A percentile compares a stretch with the other conserved stretches of the same genome.
These are phyloP conservation scores for Triglochin maritima DNA, from an alignment of 106 monocot species.

Conservation along the genomic window DNA sequence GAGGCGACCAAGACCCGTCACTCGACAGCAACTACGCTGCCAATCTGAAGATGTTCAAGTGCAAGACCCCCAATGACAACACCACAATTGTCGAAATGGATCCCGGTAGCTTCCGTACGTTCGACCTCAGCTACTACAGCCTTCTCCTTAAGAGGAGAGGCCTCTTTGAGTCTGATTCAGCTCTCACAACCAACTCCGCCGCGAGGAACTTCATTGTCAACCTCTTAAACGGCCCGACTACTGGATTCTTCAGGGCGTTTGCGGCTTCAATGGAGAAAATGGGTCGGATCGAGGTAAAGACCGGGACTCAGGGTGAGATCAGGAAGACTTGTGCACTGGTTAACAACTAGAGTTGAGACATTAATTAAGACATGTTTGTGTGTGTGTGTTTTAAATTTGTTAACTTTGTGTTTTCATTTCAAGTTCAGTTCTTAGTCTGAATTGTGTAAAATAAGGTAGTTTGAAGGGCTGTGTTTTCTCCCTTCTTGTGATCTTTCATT, in stretches of 20 bases:
- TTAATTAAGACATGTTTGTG: background rate
- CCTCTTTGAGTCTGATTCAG: slow-evolving; percentile 17
- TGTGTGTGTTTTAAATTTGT: background rate
- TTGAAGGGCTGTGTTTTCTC: background rate
- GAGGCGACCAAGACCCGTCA: slow-evolving; percentile 16
- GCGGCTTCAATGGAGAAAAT: slow-evolving; percentile 15
- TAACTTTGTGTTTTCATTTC: background rate
- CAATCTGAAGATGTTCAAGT: slow-evolving; percentile 5
- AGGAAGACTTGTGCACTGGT: slow-evolving; percentile 21
- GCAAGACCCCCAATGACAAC: slow-evolving; percentile 7
- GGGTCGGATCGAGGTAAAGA: slow-evolving; percentile 10
- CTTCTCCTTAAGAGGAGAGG: slow-evolving; percentile 3
- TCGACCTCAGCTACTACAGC: slow-evolving; percentile 14
- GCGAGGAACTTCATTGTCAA: background rate
- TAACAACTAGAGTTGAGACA: slow-evolving; percentile 2
- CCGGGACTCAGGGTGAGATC: slow-evolving; percentile 15
- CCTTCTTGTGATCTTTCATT: background rate
- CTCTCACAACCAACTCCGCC: background rate
- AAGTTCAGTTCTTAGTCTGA: background rate
- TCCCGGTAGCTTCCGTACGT: slow-evolving; percentile 7
- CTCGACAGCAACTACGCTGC: slow-evolving; percentile 7
- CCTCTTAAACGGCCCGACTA: background rate
- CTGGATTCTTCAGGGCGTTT: slow-evolving; percentile 9
- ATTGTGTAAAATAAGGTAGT: background rate
- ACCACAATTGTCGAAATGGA: slow-evolving; percentile 16